These are phyloP conservation scores for Diaporthe destruens DNA, from an alignment of 2,329 filamentous ascomycete species.

Conservation along the genomic window DNA sequence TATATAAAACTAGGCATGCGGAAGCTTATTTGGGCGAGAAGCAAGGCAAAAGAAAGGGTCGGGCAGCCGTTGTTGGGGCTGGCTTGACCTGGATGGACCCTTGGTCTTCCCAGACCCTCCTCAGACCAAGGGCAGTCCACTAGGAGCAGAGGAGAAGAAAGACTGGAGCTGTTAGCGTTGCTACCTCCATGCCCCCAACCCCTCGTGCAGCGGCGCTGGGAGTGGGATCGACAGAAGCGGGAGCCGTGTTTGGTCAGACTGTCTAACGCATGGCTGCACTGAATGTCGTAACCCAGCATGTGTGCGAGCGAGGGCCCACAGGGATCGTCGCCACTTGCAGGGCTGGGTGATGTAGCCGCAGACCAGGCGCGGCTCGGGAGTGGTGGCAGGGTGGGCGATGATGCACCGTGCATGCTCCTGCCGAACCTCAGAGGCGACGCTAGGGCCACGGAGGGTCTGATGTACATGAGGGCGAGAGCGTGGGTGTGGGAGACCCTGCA, in stretches of 20 bases:
- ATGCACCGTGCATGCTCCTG: conserved; percentile 36
- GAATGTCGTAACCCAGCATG: conserved; percentile 43
- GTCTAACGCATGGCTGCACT: conserved; percentile 42
- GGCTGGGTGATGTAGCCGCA: conserved; percentile 41
- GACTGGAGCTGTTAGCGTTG: conserved; percentile 35
- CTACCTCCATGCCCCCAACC: conserved; percentile 42
- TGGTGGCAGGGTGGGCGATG: conserved; percentile 36
- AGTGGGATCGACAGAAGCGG: conserved; percentile 44
- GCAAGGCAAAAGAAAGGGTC: conserved; percentile 9
- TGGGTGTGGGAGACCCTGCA: conserved; percentile 45
- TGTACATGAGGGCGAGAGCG: conserved; percentile 31
- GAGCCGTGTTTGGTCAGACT: conserved; percentile 39
- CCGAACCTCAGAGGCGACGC: conserved; percentile 32
- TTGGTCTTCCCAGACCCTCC: conserved; percentile 32
- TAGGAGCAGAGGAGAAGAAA: conserved; percentile 23
- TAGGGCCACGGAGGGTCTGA: conserved; percentile 38
- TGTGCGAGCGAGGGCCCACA: conserved; percentile 34
- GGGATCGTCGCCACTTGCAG: conserved; percentile 41
- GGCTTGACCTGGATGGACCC: conserved; percentile 26
- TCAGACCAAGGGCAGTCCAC: conserved; percentile 2
- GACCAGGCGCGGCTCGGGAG: conserved; percentile 28
- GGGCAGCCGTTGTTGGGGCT: conserved; percentile 21
- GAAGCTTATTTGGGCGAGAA: conserved; percentile 30
- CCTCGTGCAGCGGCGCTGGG: conserved; percentile 36
- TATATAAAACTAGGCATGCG: conserved; percentile 39